Conservation (phyloP, 306 rosid species). For the Malus asiatica region DNA sequence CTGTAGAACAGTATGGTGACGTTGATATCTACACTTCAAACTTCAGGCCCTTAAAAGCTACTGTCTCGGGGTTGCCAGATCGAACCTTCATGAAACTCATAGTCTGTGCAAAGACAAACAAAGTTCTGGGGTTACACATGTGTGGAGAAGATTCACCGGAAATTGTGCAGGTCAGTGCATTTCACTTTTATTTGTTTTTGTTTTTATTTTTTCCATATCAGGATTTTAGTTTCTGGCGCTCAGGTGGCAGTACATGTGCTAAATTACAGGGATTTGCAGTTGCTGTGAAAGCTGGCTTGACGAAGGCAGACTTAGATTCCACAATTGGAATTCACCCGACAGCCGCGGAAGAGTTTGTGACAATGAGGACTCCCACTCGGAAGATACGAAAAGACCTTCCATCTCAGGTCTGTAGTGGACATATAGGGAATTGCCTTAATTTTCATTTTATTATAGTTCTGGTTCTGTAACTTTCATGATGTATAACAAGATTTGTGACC, state of each 20-base stretch:
- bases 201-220: neutral
- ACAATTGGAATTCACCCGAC: slow-evolving; percentile 95
- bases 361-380: slow-evolving; percentile 85
- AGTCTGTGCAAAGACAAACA: slow-evolving; percentile 68
- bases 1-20: slow-evolving; percentile 66
- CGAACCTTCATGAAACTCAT: slow-evolving; percentile 81
- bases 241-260: slow-evolving; percentile 11
- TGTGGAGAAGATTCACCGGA: slow-evolving; percentile 96
- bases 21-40: slow-evolving; percentile 76
- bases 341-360: slow-evolving; percentile 90
- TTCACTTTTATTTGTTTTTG: slow-evolving; percentile 7
- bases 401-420: slow-evolving; percentile 48
- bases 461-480: neutral
- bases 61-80: slow-evolving; percentile 90
- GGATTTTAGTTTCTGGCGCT: neutral
- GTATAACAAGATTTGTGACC: neutral
- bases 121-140: slow-evolving; percentile 80
- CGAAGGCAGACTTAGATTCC: slow-evolving; percentile 82
- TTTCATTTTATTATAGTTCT: neutral
- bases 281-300: slow-evolving; percentile 89
- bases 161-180: slow-evolving; percentile 66
- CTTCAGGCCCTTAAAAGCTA: slow-evolving; percentile 90
- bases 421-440: neutral
- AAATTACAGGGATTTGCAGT: slow-evolving; percentile 83
- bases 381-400: slow-evolving; percentile 47